phyloP scores from a whole-genome alignment of 106 monocot genomes.

The Hemerocallis citrina region DNA sequence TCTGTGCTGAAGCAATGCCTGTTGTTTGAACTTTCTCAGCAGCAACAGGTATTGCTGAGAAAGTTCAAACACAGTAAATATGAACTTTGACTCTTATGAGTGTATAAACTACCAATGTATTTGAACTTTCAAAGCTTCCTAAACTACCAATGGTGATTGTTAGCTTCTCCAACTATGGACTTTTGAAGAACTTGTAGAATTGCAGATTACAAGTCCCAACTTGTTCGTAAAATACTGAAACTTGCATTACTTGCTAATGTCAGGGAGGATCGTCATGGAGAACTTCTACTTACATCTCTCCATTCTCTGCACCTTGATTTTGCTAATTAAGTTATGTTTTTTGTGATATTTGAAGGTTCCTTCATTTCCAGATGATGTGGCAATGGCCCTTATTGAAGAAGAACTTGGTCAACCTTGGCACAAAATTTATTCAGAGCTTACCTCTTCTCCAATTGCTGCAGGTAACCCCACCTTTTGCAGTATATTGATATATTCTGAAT shows the following conservation, averaged over 20 bases:
- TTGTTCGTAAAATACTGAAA: not conserved
- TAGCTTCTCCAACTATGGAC: not conserved
- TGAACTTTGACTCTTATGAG: too few species aligned
- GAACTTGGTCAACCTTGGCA: constrained; percentile 94
- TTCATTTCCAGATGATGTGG: constrained; percentile 95
- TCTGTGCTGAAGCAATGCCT: too few species aligned
- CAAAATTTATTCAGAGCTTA: constrained; percentile 78
- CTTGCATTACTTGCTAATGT: too few species aligned
- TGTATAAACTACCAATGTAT: too few species aligned
- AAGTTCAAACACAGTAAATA: too few species aligned
- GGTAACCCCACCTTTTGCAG: constrained; percentile 37
- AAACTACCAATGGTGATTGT: not conserved
- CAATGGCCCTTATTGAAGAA: constrained; percentile 88
- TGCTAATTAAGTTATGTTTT: constrained; percentile 17
- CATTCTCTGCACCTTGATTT: not conserved
- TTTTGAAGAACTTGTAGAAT: not conserved
- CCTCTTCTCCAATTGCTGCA: constrained; percentile 91
- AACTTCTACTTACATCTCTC: not conserved
- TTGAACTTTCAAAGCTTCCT: not conserved
- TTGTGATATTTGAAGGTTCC: constrained; percentile 61
- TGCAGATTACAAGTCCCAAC: not conserved
- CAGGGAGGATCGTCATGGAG: not conserved
- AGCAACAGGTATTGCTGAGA: too few species aligned
- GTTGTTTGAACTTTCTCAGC: too few species aligned
- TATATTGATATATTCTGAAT: not conserved